A percentile compares a stretch with the other conserved stretches of the same genome.
Conservation (phyloP, 2,329 filamentous ascomycete species). For the Xenoacremonium recifei region DNA sequence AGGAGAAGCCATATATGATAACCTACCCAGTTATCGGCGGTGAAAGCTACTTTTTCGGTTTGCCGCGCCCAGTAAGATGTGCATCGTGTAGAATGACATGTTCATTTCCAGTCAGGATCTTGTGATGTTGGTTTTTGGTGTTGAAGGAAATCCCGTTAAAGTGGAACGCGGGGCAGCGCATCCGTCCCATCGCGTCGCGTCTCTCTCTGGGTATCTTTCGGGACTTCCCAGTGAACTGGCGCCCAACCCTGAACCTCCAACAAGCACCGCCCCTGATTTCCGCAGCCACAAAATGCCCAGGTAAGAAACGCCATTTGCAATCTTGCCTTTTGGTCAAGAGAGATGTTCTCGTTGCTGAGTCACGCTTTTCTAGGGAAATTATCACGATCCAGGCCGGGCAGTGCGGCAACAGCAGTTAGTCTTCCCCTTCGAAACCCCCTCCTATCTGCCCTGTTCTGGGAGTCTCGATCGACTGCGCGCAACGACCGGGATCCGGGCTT, state of each 20-base stretch:
- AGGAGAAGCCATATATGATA: too few species aligned
- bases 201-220: too few species aligned
- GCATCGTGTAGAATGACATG: too few species aligned
- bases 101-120: too few species aligned
- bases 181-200: slow-evolving; percentile 12
- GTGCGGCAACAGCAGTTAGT: slow-evolving; percentile 98
- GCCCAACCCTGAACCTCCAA: slow-evolving; percentile 6
- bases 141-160: slow-evolving; percentile 1
- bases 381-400: slow-evolving; percentile 99
- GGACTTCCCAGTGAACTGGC: too few species aligned
- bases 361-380: slow-evolving; percentile 70
- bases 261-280: too few species aligned
- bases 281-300: slow-evolving; percentile 23
- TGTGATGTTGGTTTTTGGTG: too few species aligned
- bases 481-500: too few species aligned
- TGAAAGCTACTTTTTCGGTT: too few species aligned
- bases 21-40: too few species aligned
- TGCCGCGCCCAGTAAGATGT: too few species aligned
- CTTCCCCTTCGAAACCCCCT: slow-evolving; percentile 10
- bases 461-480: background rate
- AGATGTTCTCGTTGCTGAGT: background rate
- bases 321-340: background rate
- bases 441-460: background rate
- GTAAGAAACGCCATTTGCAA: slow-evolving; percentile 2
- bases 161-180: slow-evolving; percentile 14